These are phyloP conservation scores for Coemansia sp. DNA, from an alignment of 192 early-diverging fungal species.

Conservation along the genomic window DNA sequence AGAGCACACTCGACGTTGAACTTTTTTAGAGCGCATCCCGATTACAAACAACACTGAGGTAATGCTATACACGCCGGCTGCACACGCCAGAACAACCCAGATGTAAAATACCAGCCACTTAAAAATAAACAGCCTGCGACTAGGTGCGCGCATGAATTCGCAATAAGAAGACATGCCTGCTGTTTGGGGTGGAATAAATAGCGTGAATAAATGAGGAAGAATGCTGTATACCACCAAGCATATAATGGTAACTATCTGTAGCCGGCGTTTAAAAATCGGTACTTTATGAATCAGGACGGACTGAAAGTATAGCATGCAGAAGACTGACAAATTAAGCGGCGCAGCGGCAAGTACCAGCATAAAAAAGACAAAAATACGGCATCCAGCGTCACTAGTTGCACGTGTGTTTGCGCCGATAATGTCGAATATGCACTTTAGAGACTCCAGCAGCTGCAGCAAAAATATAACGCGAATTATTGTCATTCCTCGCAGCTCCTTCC, in stretches of 20 bases:
- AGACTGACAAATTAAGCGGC: slow-evolving; percentile 29
- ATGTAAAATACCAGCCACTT: slow-evolving; percentile 43
- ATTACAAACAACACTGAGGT: slow-evolving; percentile 7
- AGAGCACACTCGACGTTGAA: not conserved
- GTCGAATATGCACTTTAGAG: slow-evolving; percentile 13
- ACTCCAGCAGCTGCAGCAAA: slow-evolving; percentile 20
- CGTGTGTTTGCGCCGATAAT: slow-evolving; percentile 11
- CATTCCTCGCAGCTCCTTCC: slow-evolving; percentile 23
- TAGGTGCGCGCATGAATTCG: slow-evolving; percentile 14
- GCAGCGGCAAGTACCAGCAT: slow-evolving; percentile 10
- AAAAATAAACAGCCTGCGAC: slow-evolving; percentile 25
- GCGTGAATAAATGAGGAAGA: slow-evolving; percentile 14
- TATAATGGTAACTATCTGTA: not conserved
- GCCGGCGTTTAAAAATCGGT: slow-evolving; percentile 6
- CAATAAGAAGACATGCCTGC: slow-evolving; percentile 28
- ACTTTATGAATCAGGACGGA: slow-evolving; percentile 22
- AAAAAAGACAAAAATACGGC: slow-evolving; percentile 22
- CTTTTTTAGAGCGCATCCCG: not conserved
- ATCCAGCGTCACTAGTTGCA: not conserved
- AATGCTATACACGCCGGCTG: slow-evolving; percentile 25
- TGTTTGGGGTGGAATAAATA: slow-evolving; percentile 13
- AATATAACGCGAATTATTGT: slow-evolving; percentile 36
- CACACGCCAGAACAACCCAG: slow-evolving; percentile 14
- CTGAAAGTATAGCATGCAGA: slow-evolving; percentile 39
- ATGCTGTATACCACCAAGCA: not conserved